Evolutionary conservation across 1,284 basidiomycete species (phyloP).

Genomic region (Taiwanofungus camphoratus): DNA sequence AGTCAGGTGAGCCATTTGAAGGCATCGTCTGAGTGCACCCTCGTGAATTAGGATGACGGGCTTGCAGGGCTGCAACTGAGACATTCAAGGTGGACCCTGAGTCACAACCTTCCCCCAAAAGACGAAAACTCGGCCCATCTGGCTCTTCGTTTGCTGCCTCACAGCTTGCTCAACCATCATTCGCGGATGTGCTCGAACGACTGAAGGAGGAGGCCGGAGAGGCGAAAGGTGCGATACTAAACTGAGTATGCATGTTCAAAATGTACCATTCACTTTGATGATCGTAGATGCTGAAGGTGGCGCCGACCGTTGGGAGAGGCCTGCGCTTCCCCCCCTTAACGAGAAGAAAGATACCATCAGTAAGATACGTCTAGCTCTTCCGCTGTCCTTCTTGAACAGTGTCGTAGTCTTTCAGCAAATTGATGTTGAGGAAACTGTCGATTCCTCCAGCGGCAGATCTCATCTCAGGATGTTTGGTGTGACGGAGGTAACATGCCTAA

Average conservation of each 20-base stretch:
- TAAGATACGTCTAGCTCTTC: constrained; percentile 21
- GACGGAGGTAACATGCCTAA: constrained; percentile 53
- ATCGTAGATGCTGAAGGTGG: constrained; percentile 69
- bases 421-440: constrained; percentile 76
- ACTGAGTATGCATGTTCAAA: too few species aligned
- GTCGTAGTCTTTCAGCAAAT: constrained; percentile 86
- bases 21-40: too few species aligned
- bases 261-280: too few species aligned
- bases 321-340: constrained; percentile 51
- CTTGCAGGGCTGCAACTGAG: constrained; percentile 12
- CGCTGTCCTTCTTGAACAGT: neutral
- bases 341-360: constrained; percentile 59
- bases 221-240: constrained; percentile 39
- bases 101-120: constrained; percentile 48
- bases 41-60: too few species aligned
- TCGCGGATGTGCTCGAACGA: constrained; percentile 73
- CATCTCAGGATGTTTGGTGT: constrained; percentile 83
- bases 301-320: constrained; percentile 75
- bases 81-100: constrained; percentile 20
- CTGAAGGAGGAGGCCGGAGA: constrained; percentile 64
- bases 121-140: constrained; percentile 46
- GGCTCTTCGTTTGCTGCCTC: constrained; percentile 31
- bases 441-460: constrained; percentile 38
- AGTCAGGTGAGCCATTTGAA: constrained; percentile 16
- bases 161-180: constrained; percentile 43